These are phyloP conservation scores for Scortechinia acanthostroma DNA, from an alignment of 2,329 filamentous ascomycete genomes.

Conservation along the genomic window DNA sequence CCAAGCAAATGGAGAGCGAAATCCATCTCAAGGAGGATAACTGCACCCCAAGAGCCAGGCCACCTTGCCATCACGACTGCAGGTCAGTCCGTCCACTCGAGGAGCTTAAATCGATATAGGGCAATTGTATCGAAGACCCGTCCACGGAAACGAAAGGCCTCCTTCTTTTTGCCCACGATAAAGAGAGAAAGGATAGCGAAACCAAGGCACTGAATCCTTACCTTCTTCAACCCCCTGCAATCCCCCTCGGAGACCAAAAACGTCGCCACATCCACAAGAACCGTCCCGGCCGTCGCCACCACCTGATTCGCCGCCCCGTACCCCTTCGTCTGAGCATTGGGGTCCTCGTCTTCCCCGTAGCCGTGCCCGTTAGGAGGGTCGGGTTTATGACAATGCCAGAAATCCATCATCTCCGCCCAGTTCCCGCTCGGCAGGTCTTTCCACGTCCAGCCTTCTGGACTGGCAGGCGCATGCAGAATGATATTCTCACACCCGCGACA, in stretches of 20 bases:
- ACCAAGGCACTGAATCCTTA: too few species aligned
- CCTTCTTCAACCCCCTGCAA: slow-evolving; percentile 35
- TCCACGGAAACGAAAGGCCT: slow-evolving; percentile 35
- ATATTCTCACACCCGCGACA: slow-evolving; percentile 32
- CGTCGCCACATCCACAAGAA: slow-evolving; percentile 74
- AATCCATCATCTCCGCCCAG: slow-evolving; percentile 99
- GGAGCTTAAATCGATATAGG: slow-evolving; percentile 31
- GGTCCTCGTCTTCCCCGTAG: slow-evolving; percentile 19
- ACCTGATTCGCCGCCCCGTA: slow-evolving; percentile 79
- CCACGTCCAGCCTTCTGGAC: slow-evolving; percentile 42
- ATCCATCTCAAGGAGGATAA: slow-evolving; percentile 27
- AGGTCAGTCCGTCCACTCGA: slow-evolving; percentile 5
- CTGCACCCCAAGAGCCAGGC: slow-evolving; percentile 11
- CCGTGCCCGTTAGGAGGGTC: slow-evolving; percentile 41
- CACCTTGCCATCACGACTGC: slow-evolving; percentile 2
- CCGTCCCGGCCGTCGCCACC: slow-evolving; percentile 54
- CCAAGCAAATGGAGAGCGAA: slow-evolving; percentile 9
- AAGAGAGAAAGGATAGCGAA: background rate
- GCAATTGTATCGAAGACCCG: slow-evolving; percentile 50
- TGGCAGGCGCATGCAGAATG: slow-evolving; percentile 26
- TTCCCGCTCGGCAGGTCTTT: slow-evolving; percentile 92
- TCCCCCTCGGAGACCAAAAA: slow-evolving; percentile 67
- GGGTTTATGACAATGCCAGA: slow-evolving; percentile 99
- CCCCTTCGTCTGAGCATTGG: slow-evolving; percentile 39
- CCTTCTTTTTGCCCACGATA: slow-evolving; percentile 43